These are phyloP conservation scores for Bertia moriformis DNA, from an alignment of 2,329 filamentous ascomycete species.

Conservation along the genomic window DNA sequence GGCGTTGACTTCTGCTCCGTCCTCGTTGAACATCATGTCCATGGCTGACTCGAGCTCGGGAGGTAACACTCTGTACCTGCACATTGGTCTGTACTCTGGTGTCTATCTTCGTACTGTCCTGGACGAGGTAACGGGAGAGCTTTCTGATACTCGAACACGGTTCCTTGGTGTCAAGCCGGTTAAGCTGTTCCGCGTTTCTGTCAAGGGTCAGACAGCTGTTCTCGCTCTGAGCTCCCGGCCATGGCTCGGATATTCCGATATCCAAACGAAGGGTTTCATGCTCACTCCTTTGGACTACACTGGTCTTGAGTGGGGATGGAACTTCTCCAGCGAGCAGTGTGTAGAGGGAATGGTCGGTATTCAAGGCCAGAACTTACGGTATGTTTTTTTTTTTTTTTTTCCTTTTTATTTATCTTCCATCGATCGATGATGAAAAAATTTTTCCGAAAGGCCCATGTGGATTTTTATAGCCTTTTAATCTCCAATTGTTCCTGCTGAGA, in stretches of 20 bases:
- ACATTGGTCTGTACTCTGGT: slow-evolving; percentile 89
- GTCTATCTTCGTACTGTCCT: slow-evolving; percentile 91
- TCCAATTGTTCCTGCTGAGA: slow-evolving; percentile 98
- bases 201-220: slow-evolving; percentile 71
- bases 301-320: slow-evolving; percentile 84
- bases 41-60: slow-evolving; percentile 82
- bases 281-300: slow-evolving; percentile 83
- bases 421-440: slow-evolving; percentile 46
- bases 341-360: slow-evolving; percentile 89
- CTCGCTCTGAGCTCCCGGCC: slow-evolving; percentile 81
- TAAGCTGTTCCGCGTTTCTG: slow-evolving; percentile 78
- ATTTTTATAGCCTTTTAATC: slow-evolving; percentile 35
- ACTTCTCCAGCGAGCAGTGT: slow-evolving; percentile 89
- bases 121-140: slow-evolving; percentile 86
- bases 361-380: slow-evolving; percentile 77
- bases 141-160: slow-evolving; percentile 85
- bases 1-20: slow-evolving; percentile 78
- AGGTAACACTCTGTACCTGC: slow-evolving; percentile 77
- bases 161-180: slow-evolving; percentile 87
- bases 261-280: slow-evolving; percentile 74
- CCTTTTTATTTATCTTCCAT: slow-evolving; percentile 13
- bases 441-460: slow-evolving; percentile 37
- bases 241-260: slow-evolving; percentile 91
- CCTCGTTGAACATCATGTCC: slow-evolving; percentile 75
- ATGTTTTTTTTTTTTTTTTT: slow-evolving; percentile 21